Base-by-base conservation (phyloP, 306 rosid species). In the Cajanus cajan region DNA sequence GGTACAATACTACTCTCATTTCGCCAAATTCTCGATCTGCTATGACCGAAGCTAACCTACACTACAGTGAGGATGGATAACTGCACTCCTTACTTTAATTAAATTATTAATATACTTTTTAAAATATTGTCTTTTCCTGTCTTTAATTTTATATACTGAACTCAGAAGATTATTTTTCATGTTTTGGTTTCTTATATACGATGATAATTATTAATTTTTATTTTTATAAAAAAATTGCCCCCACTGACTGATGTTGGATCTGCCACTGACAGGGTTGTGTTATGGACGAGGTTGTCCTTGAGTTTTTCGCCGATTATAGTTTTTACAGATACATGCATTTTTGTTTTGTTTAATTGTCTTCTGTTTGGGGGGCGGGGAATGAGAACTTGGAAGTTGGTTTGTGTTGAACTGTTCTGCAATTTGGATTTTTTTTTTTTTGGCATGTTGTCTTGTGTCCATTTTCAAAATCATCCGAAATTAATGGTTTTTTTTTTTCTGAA, bases 1-100 rank as follows among this genome's bases (percentile, higher is more conserved):
- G 98, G 98, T 95, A 73, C 16, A 84, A 6, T 12, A 62, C 21
- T 4, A 2, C 36, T 69, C 22, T 18, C 63, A 41, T 65, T 65
- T 81, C 34, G 2, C 25, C 14, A 19, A 39, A 48, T 31, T 62
- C 24, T 45, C 31, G 25, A 74, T 83, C 64, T 68, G 18, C 43
- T 67, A 0, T n/a, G n/a, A n/a, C n/a, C n/a, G n/a, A n/a, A n/a
- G n/a, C n/a, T n/a, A n/a, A n/a, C n/a, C n/a, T n/a, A n/a, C n/a
- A n/a, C n/a, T n/a, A n/a, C n/a, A n/a, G n/a, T n/a, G n/a, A n/a
- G n/a, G n/a, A n/a, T n/a, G n/a, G n/a, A n/a, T n/a, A n/a, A n/a
- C n/a, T n/a, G n/a, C n/a, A n/a, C n/a, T n/a, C n/a, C n/a, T n/a
- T n/a, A n/a, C n/a, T n/a, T n/a, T n/a, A n/a, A n/a, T n/a, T n/a